phyloP scores from a whole-genome alignment of 139 green algal genomes.

The Yamagishiella unicocca region DNA sequence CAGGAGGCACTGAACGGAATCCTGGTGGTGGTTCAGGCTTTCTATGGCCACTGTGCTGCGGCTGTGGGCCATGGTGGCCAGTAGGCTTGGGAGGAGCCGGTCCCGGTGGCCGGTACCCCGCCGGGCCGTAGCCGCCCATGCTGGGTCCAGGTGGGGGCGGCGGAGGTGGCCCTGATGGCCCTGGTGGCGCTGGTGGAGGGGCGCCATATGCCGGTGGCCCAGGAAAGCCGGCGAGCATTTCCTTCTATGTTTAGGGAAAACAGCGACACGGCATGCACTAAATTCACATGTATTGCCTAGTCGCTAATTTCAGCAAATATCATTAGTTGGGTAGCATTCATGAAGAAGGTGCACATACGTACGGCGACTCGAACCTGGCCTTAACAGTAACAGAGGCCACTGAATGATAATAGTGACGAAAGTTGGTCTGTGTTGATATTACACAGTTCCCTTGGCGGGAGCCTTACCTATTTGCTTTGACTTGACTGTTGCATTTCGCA shows the following conservation, averaged over 20 bases:
- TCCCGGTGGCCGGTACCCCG: neutral
- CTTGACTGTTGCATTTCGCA: neutral
- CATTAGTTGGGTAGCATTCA: too few species aligned
- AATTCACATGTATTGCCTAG: too few species aligned
- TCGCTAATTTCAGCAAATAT: too few species aligned
- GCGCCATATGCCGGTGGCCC: slow-evolving; percentile 9
- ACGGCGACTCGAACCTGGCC: too few species aligned
- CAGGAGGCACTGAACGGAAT: neutral
- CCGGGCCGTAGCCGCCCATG: neutral
- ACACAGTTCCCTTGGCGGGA: neutral
- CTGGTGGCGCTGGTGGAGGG: neutral
- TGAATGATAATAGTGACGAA: too few species aligned
- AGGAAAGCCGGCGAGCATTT: slow-evolving; percentile 25
- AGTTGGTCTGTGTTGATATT: too few species aligned
- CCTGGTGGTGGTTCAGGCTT: slow-evolving; percentile 14
- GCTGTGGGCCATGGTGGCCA: neutral
- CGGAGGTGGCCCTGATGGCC: neutral
- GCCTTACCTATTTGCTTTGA: neutral
- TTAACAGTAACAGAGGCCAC: too few species aligned
- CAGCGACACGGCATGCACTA: neutral
- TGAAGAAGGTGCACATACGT: too few species aligned
- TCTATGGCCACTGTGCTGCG: neutral
- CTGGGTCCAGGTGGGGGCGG: neutral
- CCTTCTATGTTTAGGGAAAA: neutral
- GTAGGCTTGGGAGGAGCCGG: neutral